phyloP scores from a whole-genome alignment of 768 basidiomycete species.

The Pisolithus marmoratus region DNA sequence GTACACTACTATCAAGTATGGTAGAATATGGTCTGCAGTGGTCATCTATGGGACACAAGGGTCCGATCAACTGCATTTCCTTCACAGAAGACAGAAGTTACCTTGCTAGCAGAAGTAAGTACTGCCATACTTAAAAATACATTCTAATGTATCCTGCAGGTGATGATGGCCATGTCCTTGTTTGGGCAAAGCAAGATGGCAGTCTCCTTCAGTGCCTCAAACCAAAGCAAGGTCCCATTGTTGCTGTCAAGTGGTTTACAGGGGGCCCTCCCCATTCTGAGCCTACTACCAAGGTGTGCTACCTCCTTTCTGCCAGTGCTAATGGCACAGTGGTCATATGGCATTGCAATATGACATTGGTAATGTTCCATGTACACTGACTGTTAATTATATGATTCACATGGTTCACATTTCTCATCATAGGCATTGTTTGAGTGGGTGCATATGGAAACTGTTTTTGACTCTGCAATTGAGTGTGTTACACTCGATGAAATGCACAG shows the following conservation, averaged over 20 bases:
- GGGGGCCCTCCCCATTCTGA: background rate
- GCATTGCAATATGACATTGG: background rate
- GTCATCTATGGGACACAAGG: background rate
- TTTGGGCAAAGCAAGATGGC: background rate
- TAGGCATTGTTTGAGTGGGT: background rate
- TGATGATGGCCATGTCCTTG: slow-evolving; percentile 1
- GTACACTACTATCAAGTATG: background rate
- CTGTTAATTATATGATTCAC: background rate
- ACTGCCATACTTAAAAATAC: background rate
- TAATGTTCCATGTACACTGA: background rate
- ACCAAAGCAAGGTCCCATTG: slow-evolving; percentile 1
- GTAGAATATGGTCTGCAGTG: slow-evolving; percentile 1
- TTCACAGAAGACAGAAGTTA: background rate
- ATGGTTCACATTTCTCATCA: background rate
- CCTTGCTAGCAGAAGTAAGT: slow-evolving; percentile 1
- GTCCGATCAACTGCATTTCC: background rate
- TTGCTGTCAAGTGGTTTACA: background rate
- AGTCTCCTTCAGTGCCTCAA: background rate
- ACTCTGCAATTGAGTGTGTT: background rate
- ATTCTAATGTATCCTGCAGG: background rate
- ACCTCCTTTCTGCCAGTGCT: background rate
- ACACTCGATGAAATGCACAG: background rate
- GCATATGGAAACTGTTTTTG: background rate
- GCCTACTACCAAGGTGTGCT: background rate
- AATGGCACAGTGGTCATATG: slow-evolving; percentile 2